These are phyloP conservation scores for Candida ipomoeae DNA, from an alignment of 805 yeast species.

Conservation along the genomic window DNA sequence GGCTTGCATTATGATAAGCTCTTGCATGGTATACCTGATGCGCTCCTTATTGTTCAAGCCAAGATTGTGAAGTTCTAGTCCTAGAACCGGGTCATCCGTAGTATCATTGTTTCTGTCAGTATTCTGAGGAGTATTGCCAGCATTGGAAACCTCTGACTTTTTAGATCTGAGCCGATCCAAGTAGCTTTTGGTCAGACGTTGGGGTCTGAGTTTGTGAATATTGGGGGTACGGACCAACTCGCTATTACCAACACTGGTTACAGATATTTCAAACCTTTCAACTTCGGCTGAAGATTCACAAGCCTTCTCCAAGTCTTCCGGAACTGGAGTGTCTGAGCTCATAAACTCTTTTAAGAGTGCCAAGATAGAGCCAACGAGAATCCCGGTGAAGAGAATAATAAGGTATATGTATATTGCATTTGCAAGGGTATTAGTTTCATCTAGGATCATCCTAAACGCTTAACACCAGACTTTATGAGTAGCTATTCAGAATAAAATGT, in stretches of 20 bases:
- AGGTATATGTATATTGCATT: constrained; percentile 14
- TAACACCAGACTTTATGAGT: neutral
- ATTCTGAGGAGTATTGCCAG: neutral
- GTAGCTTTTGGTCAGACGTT: neutral
- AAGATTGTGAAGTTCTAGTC: neutral
- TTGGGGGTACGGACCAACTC: neutral
- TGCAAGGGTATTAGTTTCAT: constrained; percentile 11
- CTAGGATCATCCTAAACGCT: constrained; percentile 11
- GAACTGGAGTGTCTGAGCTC: constrained; percentile 3
- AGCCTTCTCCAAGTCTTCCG: neutral
- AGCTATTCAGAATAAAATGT: neutral
- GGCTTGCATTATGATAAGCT: constrained; percentile 2
- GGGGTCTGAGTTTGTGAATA: neutral
- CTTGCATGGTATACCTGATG: constrained; percentile 4
- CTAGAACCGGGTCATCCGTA: neutral
- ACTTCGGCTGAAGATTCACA: neutral
- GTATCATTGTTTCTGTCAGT: neutral
- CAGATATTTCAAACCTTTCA: neutral
- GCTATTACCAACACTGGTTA: neutral
- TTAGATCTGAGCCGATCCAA: neutral
- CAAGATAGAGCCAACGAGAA: constrained; percentile 7
- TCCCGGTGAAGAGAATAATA: constrained; percentile 7
- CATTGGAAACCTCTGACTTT: neutral
- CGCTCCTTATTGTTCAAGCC: neutral
- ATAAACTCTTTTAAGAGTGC: constrained; percentile 9